Evolutionary conservation across 2,329 filamentous ascomycete species (phyloP).

Genomic region (Botrytis tulipae): DNA sequence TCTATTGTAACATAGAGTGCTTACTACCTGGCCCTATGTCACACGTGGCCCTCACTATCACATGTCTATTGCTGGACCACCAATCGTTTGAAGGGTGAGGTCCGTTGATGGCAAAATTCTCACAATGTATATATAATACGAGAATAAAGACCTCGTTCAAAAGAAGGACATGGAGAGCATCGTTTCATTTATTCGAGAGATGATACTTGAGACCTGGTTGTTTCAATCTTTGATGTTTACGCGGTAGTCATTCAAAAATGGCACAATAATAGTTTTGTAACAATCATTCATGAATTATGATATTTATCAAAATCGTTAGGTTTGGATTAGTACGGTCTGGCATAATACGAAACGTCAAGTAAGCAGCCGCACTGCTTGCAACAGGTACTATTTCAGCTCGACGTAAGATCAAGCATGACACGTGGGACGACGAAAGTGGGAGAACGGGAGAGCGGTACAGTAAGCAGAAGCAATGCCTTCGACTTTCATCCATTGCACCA

Average conservation of each 20-base stretch:
- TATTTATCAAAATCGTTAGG: background rate
- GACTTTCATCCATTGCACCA: background rate
- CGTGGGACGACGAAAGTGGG: background rate
- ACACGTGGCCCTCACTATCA: background rate
- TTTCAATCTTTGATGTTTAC: background rate
- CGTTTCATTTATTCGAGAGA: background rate
- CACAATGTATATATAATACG: background rate
- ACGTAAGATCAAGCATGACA: background rate
- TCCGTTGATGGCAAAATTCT: background rate
- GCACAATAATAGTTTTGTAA: background rate
- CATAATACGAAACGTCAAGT: background rate
- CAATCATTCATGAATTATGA: background rate
- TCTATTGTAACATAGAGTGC: slow-evolving; percentile 2
- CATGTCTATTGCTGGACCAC: background rate
- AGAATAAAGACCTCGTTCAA: background rate
- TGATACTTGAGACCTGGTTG: background rate
- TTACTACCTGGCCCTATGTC: background rate
- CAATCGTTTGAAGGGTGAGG: background rate
- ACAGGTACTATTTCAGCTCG: background rate
- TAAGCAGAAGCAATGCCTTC: background rate
- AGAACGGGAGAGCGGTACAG: background rate
- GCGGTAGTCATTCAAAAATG: background rate
- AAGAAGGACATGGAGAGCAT: background rate
- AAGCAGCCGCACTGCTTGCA: background rate
- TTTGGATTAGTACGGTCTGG: background rate